Evolutionary conservation across 352 stramenopile species (phyloP).

Genomic region (Pythium dissotocum): DNA sequence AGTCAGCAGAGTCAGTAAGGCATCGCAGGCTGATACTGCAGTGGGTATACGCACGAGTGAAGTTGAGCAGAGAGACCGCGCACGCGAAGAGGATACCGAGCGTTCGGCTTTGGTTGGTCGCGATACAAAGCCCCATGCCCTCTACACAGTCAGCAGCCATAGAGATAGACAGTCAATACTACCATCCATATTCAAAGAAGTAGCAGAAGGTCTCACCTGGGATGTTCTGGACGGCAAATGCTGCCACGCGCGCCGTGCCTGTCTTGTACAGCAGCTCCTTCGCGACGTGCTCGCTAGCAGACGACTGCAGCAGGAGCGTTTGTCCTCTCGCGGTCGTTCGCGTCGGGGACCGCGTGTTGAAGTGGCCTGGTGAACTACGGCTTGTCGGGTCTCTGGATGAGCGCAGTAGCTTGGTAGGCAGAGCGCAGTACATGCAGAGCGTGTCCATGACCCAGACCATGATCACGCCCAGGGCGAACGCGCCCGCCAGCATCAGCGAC

Average conservation of each 20-base stretch:
- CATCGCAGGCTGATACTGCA: too few relatives aligned
- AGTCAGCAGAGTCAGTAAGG: not conserved
- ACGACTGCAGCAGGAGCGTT: slow-evolving; percentile 10
- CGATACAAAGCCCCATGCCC: slow-evolving; percentile 28
- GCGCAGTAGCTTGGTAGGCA: slow-evolving; percentile 10
- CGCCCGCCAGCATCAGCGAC: slow-evolving; percentile 19
- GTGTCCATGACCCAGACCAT: slow-evolving; percentile 26
- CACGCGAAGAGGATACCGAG: slow-evolving; percentile 28
- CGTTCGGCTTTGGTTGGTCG: slow-evolving; percentile 14
- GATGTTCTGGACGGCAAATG: slow-evolving; percentile 26
- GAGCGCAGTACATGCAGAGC: slow-evolving; percentile 20
- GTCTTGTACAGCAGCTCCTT: slow-evolving; percentile 30
- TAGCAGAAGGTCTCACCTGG: slow-evolving; percentile 13
- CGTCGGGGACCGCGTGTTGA: not conserved
- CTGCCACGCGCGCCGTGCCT: slow-evolving; percentile 14
- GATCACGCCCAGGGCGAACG: slow-evolving; percentile 22
- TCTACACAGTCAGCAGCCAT: slow-evolving; percentile 7
- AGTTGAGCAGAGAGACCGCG: slow-evolving; percentile 27
- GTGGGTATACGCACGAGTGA: slow-evolving; percentile 14
- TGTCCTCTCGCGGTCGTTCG: not conserved
- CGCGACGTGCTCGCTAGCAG: not conserved
- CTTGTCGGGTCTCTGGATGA: slow-evolving; percentile 10
- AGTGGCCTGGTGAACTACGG: not conserved
- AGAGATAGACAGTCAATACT: not conserved
- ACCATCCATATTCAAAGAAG: not conserved